Percentiles rank a stretch among this genome's conserved stretches.
Evolutionary conservation across 2,329 filamentous ascomycete genomes (phyloP).

Genomic region (Xylariaceae sp.): DNA sequence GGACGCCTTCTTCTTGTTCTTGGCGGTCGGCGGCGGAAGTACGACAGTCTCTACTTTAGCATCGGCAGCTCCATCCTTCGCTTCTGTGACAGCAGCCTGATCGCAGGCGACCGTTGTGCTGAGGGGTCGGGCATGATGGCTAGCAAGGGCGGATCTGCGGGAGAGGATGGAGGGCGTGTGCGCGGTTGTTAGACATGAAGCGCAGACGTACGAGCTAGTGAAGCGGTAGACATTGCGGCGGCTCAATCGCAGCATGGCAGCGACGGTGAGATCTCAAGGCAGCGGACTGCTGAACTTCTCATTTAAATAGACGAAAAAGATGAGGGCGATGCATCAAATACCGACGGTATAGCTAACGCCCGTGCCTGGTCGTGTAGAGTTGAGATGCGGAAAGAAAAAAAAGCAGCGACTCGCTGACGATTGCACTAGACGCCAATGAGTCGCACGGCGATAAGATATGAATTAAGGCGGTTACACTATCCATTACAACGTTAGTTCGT

Average conservation of each 20-base stretch:
- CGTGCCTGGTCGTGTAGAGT: background rate
- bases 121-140: conserved; percentile 20
- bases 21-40: conserved; percentile 1
- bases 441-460: conserved; percentile 16
- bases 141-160: conserved; percentile 11
- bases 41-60: background rate
- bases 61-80: conserved; percentile 1
- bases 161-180: conserved; percentile 12
- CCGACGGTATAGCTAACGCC: background rate
- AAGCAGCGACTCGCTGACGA: conserved; percentile 1
- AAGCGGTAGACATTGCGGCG: conserved; percentile 27
- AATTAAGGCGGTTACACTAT: background rate
- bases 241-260: conserved; percentile 34
- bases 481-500: background rate
- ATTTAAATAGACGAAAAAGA: background rate
- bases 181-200: conserved; percentile 25
- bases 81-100: conserved; percentile 7
- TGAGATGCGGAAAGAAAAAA: background rate
- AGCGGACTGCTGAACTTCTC: conserved; percentile 3
- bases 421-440: background rate
- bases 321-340: conserved; percentile 1
- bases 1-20: conserved; percentile 4
- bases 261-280: conserved; percentile 3
- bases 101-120: conserved; percentile 20
- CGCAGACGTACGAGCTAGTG: conserved; percentile 28